phyloP scores from a whole-genome alignment of 164 flowering plant species.

The Piper betle region DNA sequence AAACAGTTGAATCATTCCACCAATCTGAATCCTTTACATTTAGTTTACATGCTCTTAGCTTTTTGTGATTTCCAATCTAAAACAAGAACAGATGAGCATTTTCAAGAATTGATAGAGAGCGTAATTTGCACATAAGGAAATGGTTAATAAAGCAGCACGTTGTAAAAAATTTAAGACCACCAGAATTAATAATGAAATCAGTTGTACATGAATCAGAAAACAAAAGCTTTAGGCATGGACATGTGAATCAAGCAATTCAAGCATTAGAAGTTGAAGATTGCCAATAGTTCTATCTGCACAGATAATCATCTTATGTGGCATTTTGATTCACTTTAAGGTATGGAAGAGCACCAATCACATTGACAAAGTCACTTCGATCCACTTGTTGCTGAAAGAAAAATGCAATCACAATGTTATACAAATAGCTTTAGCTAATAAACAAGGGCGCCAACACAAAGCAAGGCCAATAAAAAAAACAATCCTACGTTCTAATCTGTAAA shows the following conservation, averaged over 20 bases:
- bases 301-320: constrained; percentile 22
- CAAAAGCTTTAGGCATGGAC: not conserved
- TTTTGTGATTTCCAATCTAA: too few species aligned
- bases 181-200: not conserved
- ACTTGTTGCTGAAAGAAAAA: constrained; percentile 47
- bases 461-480: not conserved
- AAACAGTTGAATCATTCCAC: too few species aligned
- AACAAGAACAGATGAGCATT: too few species aligned
- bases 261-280: not conserved
- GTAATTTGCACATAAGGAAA: too few species aligned
- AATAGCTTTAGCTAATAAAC: too few species aligned
- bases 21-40: too few species aligned
- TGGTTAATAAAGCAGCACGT: too few species aligned
- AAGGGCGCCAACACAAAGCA: not conserved
- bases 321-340: constrained; percentile 80
- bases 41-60: too few species aligned
- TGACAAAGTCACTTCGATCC: constrained; percentile 74
- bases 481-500: too few species aligned
- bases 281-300: not conserved
- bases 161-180: too few species aligned
- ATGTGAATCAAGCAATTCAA: not conserved
- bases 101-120: too few species aligned
- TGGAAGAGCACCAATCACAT: constrained; percentile 83
- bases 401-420: not conserved
- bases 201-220: not conserved